Conservation (phyloP, 768 basidiomycete species). For the Lactarius sp. region DNA sequence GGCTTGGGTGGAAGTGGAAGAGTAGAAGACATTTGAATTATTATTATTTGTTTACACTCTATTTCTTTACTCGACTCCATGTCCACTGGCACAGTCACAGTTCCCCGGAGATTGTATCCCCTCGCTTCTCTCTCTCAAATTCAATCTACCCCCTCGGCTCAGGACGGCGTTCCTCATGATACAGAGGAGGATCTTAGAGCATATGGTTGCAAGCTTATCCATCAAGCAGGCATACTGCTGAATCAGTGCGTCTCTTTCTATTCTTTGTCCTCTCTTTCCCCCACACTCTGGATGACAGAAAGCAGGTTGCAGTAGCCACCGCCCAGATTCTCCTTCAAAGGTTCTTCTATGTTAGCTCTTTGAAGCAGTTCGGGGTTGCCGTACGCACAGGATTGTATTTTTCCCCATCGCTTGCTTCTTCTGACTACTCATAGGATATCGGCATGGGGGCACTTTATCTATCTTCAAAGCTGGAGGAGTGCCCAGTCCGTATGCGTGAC, state of each 20-base stretch:
- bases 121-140: conserved; percentile 80
- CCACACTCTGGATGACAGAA: conserved; percentile 42
- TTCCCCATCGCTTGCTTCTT: not conserved
- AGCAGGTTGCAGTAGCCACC: conserved; percentile 95
- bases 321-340: conserved; percentile 95
- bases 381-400: conserved; percentile 43
- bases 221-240: conserved; percentile 88
- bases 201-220: conserved; percentile 91
- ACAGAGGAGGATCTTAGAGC: conserved; percentile 87
- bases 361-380: conserved; percentile 91
- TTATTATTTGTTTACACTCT: conserved; percentile 24
- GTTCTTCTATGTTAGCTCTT: conserved; percentile 93
- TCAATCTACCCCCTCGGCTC: conserved; percentile 68
- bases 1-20: conserved; percentile 35
- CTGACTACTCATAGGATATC: conserved; percentile 52
- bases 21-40: conserved; percentile 26
- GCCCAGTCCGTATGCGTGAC: conserved; percentile 86
- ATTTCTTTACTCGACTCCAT: conserved; percentile 21
- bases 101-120: conserved; percentile 50
- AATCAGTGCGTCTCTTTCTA: conserved; percentile 59
- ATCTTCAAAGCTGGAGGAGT: conserved; percentile 90
- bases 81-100: conserved; percentile 10
- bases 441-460: conserved; percentile 87
- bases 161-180: conserved; percentile 75
- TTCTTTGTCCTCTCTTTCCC: conserved; percentile 4